Evolutionary conservation across 2,329 filamentous ascomycete species (phyloP), one percentile per base, ranked within the genome.

Genomic region (Colletotrichum liriopes): DNA sequence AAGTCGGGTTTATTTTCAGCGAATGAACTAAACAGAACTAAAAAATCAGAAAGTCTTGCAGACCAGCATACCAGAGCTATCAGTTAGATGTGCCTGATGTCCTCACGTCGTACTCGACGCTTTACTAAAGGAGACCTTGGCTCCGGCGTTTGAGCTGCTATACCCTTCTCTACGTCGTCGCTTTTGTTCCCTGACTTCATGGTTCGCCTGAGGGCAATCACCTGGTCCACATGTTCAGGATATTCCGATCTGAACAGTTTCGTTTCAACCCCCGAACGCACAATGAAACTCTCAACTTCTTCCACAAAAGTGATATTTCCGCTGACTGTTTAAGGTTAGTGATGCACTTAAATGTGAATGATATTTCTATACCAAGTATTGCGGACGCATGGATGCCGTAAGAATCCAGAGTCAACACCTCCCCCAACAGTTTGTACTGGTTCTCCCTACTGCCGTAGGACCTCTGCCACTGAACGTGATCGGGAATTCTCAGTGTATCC

Each of bases 241-340:
- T 62, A 62, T 37, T 51, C 20, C 4, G 45, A 49, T 43, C 20
- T 41, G 20, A 62, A 62, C 26, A 62, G 23, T 45, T 26, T 26
- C 59, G 45, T 62, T 37, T 62, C 59, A 12, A 62, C 45, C 3
- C 9, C 59, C 16, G 43, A 45, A 16, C 45, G 20, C 26, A 26
- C 12, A 12, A 62, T 18, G 20, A 62, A 51, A 18, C 49, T 51
- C n/a, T 62, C 5, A 43, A 62, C n/a, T 35, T 9, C 45, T 20
- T 39, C 29, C 5, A 37, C 20, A 37, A 62, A 62, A 14, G 51
- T 26, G 23, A 12, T 37, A 16, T 62, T 62, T 29, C 20, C 32
- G n/a, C 59, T 62, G n/a, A 62, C 59, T 62, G 7, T 49, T n/a
- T 32, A 29, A 35, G 29, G 23, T 35, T 62, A 62, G 20, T 51